phyloP scores from a whole-genome alignment of 2,329 filamentous ascomycete species.

The Paecilomyces fulvus region DNA sequence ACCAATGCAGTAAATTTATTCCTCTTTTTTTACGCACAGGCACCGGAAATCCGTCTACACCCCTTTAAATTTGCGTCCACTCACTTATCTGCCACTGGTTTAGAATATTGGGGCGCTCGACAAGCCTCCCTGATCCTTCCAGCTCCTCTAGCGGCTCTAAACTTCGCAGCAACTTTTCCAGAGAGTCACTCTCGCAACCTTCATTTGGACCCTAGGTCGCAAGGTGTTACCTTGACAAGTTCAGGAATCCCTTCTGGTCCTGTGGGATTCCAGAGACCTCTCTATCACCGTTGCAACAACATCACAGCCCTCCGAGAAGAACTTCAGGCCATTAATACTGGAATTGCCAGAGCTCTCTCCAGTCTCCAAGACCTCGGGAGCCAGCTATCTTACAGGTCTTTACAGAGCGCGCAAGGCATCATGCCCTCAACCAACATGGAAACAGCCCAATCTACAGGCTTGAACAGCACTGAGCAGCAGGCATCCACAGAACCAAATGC shows the following conservation, averaged over 20 bases:
- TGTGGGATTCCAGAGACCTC: neutral
- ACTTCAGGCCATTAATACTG: neutral
- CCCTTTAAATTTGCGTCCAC: neutral
- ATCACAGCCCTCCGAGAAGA: neutral
- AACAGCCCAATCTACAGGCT: neutral
- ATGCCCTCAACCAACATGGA: neutral
- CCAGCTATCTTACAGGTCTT: neutral
- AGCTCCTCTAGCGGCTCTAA: neutral
- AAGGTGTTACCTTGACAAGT: neutral
- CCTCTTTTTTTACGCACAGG: neutral
- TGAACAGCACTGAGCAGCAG: neutral
- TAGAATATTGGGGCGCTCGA: slow-evolving; percentile 8
- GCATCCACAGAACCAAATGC: neutral
- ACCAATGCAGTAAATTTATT: slow-evolving; percentile 3
- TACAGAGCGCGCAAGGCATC: neutral
- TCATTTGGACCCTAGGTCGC: neutral
- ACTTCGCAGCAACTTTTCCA: neutral
- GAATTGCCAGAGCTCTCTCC: neutral
- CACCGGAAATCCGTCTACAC: neutral
- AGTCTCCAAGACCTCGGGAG: neutral
- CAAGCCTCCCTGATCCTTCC: neutral
- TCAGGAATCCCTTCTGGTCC: neutral
- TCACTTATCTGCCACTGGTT: neutral
- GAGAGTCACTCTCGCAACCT: neutral
- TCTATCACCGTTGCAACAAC: neutral